Conservation (phyloP, 192 early-diverging fungal genomes). For the Gigaspora rosea region DNA sequence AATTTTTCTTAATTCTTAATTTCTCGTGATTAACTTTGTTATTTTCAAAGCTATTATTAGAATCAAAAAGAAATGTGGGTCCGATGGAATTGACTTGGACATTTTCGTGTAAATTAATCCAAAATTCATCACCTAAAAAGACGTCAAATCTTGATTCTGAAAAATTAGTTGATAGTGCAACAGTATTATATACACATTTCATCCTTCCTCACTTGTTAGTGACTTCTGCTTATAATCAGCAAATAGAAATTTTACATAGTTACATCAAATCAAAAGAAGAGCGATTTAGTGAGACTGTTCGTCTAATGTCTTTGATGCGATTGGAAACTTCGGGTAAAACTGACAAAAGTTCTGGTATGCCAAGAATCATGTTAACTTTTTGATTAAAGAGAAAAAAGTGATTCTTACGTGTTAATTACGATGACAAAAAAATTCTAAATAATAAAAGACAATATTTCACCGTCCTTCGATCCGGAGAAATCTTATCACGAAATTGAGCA, state of each 20-base stretch:
- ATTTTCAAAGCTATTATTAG: neutral
- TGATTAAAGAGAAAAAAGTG: neutral
- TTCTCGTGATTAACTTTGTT: neutral
- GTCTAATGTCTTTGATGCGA: slow-evolving; percentile 9
- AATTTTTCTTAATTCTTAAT: neutral
- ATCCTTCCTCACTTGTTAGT: slow-evolving; percentile 17
- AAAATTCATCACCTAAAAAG: neutral
- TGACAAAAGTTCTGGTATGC: neutral
- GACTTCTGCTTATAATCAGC: slow-evolving; percentile 8
- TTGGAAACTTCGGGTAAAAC: neutral
- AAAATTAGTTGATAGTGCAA: neutral
- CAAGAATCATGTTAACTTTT: neutral
- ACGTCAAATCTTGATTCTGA: neutral
- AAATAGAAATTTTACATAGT: slow-evolving; percentile 8
- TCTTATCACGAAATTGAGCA: neutral
- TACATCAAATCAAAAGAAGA: slow-evolving; percentile 10
- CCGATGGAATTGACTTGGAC: slow-evolving; percentile 16
- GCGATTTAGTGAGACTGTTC: slow-evolving; percentile 10
- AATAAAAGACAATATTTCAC: neutral
- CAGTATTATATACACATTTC: slow-evolving; percentile 23
- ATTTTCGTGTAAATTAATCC: slow-evolving; percentile 16
- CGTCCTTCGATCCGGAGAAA: neutral
- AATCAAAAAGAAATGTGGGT: slow-evolving; percentile 15
- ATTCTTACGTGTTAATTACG: neutral
- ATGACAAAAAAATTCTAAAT: neutral